A percentile compares a stretch with the other conserved stretches of the same genome.
phyloP scores from a whole-genome alignment of 306 rosid species.

The apple (Malus domestica) region DNA sequence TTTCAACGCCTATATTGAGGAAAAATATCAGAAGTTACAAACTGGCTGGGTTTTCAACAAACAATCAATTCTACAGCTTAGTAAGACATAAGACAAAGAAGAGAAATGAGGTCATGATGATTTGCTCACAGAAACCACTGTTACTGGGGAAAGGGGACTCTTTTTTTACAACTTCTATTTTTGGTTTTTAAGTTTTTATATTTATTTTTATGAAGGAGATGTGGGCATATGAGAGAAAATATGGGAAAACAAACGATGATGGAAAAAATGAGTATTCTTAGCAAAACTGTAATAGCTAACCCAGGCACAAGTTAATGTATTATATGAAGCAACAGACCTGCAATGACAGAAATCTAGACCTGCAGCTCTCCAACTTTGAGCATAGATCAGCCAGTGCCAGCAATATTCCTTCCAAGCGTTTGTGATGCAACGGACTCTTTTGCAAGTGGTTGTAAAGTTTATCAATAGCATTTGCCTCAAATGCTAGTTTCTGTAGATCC shows the following conservation, averaged over 20 bases:
- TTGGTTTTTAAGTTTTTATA: not conserved
- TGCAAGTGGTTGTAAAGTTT: conserved; percentile 66
- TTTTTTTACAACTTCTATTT: not conserved
- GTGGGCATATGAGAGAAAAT: not conserved
- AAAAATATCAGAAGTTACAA: conserved; percentile 13
- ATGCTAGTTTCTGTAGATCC: conserved; percentile 86
- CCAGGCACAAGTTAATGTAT: not conserved
- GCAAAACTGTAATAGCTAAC: not conserved
- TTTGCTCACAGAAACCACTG: conserved; percentile 3
- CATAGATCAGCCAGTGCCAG: conserved; percentile 76
- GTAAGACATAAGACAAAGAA: not conserved
- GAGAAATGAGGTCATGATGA: not conserved
- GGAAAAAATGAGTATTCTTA: not conserved
- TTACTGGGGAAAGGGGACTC: not conserved
- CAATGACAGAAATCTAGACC: conserved; percentile 66
- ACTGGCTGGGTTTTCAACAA: not conserved
- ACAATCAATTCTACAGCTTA: not conserved
- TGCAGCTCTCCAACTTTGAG: conserved; percentile 91
- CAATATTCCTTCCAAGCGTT: conserved; percentile 74
- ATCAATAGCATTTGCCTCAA: conserved; percentile 88
- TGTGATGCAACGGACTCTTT: conserved; percentile 39
- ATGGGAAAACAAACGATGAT: not conserved
- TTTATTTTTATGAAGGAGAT: not conserved
- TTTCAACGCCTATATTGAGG: conserved; percentile 46
- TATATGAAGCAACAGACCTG: conserved; percentile 52